Conservation (phyloP, 257 asterid species). For the Ajuga chamaepitys region DNA sequence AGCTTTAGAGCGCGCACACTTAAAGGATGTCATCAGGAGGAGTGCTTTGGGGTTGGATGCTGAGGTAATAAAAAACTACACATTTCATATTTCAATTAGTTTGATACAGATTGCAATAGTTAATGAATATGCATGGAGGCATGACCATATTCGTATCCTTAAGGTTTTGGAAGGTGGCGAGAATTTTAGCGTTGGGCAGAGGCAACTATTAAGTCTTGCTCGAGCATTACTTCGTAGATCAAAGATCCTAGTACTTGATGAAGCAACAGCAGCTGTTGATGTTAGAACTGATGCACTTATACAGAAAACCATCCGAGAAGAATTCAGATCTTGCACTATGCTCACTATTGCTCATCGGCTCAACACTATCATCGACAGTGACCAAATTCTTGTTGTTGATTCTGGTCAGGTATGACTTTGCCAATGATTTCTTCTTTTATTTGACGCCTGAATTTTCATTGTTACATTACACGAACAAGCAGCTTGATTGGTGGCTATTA, state of each 20-base stretch:
- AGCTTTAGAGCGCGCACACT: slow-evolving; percentile 78
- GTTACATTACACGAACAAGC: background rate
- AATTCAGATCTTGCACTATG: slow-evolving; percentile 76
- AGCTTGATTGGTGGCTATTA: background rate
- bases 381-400: slow-evolving; percentile 63
- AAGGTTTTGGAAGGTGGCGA: slow-evolving; percentile 85
- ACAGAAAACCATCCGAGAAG: slow-evolving; percentile 76
- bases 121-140: background rate
- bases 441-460: background rate
- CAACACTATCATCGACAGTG: slow-evolving; percentile 69
- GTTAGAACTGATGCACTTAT: slow-evolving; percentile 81
- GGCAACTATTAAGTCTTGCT: slow-evolving; percentile 77
- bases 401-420: slow-evolving; percentile 66
- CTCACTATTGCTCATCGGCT: slow-evolving; percentile 80
- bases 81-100: background rate
- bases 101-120: background rate
- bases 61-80: slow-evolving; percentile 71
- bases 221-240: slow-evolving; percentile 77
- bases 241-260: slow-evolving; percentile 80
- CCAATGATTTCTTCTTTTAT: background rate
- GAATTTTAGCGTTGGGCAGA: slow-evolving; percentile 82
- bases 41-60: slow-evolving; percentile 70
- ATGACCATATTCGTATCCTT: background rate
- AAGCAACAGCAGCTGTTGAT: slow-evolving; percentile 89
- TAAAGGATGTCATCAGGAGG: slow-evolving; percentile 67